A percentile compares a stretch with the other conserved stretches of the same genome.
Evolutionary conservation across 441 rosid genomes (phyloP).

Genomic region (Erysimum pusillum): DNA sequence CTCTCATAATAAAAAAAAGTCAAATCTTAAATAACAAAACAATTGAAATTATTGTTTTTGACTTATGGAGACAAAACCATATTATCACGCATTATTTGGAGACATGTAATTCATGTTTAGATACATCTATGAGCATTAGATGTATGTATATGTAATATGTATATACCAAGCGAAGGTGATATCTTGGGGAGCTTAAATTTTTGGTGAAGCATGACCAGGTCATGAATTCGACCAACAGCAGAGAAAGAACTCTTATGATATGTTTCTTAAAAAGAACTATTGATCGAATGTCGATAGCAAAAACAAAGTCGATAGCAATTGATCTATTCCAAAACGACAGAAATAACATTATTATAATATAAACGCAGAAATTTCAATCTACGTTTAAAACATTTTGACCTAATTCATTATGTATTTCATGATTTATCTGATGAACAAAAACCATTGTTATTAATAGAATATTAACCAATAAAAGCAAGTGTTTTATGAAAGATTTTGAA

Average conservation of each 20-base stretch:
- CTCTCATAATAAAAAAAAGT: slow-evolving; percentile 21
- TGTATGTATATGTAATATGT: background rate
- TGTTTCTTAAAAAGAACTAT: background rate
- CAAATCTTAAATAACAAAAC: slow-evolving; percentile 34
- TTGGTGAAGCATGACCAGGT: background rate
- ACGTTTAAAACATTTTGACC: too few species aligned
- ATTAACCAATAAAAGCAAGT: too few species aligned
- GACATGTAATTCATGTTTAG: background rate
- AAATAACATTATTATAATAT: too few species aligned
- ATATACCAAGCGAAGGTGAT: slow-evolving; percentile 12
- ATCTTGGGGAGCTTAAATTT: background rate
- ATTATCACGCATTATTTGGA: slow-evolving; percentile 29
- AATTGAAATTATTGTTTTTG: slow-evolving; percentile 25
- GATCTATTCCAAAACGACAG: background rate
- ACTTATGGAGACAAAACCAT: slow-evolving; percentile 27
- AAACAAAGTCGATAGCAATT: too few species aligned
- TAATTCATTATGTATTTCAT: too few species aligned
- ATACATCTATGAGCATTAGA: slow-evolving; percentile 2
- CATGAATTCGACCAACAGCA: background rate
- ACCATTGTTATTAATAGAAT: too few species aligned
- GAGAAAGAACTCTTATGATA: background rate
- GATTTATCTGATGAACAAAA: too few species aligned
- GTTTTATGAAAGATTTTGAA: too few species aligned
- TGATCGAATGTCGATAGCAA: too few species aligned
- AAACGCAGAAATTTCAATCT: too few species aligned